A percentile compares a stretch with the other conserved stretches of the same genome.
phyloP scores from a whole-genome alignment of 345 rosid genomes.

The Arabidopsis thaliana region TAIR10.1 NC_003070.9:2485001-2485500 shows the following conservation, averaged over 20 bases:
- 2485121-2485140: too few relatives aligned
- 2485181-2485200: too few relatives aligned
- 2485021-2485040: not conserved
- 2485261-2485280: conserved; percentile 50
- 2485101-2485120: too few relatives aligned
- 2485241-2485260: conserved; percentile 45
- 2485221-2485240: too few relatives aligned
- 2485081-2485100: too few relatives aligned
- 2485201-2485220: too few relatives aligned
- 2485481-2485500: conserved; percentile 56
- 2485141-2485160: too few relatives aligned
- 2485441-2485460: conserved; percentile 94
- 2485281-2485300: not conserved
- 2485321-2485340: conserved; percentile 47
- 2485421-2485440: conserved; percentile 86
- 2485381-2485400: conserved; percentile 64
- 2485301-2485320: conserved; percentile 48
- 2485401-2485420: conserved; percentile 98
- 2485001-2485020: conserved; percentile 32
- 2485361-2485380: conserved; percentile 50
- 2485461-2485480: conserved; percentile 77
- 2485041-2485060: too few relatives aligned
- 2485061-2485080: too few relatives aligned
- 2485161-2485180: too few relatives aligned
- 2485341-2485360: conserved; percentile 46